Percentiles rank a stretch among this genome's conserved stretches.
These are phyloP conservation scores for Hypericum perforatum DNA, from an alignment of 345 rosid species.

Conservation along the genomic window DNA sequence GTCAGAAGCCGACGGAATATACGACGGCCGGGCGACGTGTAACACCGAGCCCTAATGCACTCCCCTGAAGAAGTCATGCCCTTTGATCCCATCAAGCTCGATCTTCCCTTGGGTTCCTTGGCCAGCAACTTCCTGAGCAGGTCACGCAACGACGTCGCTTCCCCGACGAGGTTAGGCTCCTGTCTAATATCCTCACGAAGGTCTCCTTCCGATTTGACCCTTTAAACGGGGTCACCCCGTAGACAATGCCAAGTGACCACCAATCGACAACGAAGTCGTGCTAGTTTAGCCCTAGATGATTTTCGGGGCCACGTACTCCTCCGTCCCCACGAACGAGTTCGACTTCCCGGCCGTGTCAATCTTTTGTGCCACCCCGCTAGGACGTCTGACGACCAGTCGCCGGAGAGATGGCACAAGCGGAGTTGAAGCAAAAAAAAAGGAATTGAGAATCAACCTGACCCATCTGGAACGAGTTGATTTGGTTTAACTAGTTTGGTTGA, in stretches of 20 bases:
- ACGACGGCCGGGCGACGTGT: constrained; percentile 54
- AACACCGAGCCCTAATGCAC: constrained; percentile 46
- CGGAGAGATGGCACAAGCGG: background rate
- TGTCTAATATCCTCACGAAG: constrained; percentile 45
- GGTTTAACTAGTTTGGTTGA: too few relatives aligned
- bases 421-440: background rate
- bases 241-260: constrained; percentile 88
- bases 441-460: too few relatives aligned
- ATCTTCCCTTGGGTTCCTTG: constrained; percentile 66
- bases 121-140: constrained; percentile 44
- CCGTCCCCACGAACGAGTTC: constrained; percentile 5
- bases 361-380: background rate
- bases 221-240: constrained; percentile 70
- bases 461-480: too few relatives aligned
- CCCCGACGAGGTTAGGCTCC: constrained; percentile 50
- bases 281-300: constrained; percentile 54
- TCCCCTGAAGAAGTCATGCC: constrained; percentile 58
- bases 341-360: background rate
- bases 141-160: constrained; percentile 61
- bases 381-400: background rate
- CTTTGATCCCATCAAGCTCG: constrained; percentile 42
- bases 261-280: constrained; percentile 83
- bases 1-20: constrained; percentile 36
- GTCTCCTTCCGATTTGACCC: constrained; percentile 67
- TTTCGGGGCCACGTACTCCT: constrained; percentile 3